Conservation (phyloP, 2,329 filamentous ascomycete genomes). For the Xylariaceae sp. region DNA sequence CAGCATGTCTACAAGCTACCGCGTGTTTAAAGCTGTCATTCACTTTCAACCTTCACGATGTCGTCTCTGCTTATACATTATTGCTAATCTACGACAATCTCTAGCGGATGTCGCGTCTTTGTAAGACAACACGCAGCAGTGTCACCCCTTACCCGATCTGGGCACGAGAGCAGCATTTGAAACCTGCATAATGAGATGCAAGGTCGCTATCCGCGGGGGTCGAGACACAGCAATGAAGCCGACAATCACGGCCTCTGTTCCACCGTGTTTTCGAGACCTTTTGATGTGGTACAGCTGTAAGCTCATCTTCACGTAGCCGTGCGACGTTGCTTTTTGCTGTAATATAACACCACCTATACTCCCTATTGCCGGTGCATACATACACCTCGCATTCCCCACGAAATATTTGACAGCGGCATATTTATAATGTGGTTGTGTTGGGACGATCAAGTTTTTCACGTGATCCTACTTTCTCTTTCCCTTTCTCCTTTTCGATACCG, state of each 20-base stretch:
- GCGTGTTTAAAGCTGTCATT: background rate
- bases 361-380: conserved; percentile 16
- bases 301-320: background rate
- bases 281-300: conserved; percentile 15
- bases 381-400: conserved; percentile 12
- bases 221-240: conserved; percentile 10
- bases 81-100: background rate
- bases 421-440: too few species aligned
- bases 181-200: conserved; percentile 18
- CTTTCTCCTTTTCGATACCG: background rate
- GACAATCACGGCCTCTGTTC: conserved; percentile 5
- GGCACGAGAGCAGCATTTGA: conserved; percentile 10
- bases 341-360: conserved; percentile 8
- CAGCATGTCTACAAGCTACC: background rate
- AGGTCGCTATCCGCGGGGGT: conserved; percentile 18
- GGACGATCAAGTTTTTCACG: too few species aligned
- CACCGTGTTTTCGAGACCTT: conserved; percentile 7
- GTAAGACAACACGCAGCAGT: conserved; percentile 11
- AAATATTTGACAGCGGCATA: too few species aligned
- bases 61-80: background rate
- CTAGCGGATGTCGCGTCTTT: too few species aligned
- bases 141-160: conserved; percentile 20
- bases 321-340: conserved; percentile 1
- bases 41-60: background rate
- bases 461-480: too few species aligned